phyloP scores from a whole-genome alignment of 2,329 filamentous ascomycete genomes.

The Didymella exigua region DNA sequence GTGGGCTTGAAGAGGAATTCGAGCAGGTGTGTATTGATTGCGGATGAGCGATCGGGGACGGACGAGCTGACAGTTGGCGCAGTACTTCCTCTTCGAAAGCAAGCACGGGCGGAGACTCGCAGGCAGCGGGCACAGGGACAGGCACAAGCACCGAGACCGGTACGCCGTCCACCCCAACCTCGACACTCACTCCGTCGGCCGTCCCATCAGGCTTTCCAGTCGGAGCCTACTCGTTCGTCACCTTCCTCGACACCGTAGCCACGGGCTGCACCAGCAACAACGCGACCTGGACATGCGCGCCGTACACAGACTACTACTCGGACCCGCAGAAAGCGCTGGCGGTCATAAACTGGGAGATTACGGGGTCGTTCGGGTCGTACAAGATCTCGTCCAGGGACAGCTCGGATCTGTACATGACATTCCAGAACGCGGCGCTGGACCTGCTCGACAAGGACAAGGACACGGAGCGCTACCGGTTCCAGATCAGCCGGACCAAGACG shows the following conservation, averaged over 20 bases:
- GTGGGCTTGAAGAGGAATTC: conserved; percentile 50
- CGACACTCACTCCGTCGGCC: conserved; percentile 24
- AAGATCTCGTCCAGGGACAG: conserved; percentile 60
- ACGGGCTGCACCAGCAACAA: conserved; percentile 65
- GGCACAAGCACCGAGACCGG: conserved; percentile 12
- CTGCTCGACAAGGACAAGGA: conserved; percentile 56
- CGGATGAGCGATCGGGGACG: accelerated
- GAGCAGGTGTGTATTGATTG: conserved; percentile 25
- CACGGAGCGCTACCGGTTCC: conserved; percentile 65
- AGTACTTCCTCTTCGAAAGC: conserved; percentile 9
- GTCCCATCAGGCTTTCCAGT: conserved; percentile 59
- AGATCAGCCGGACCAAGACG: conserved; percentile 58
- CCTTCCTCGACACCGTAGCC: conserved; percentile 60
- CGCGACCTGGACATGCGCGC: conserved; percentile 67
- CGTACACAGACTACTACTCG: conserved; percentile 58
- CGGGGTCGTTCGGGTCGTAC: conserved; percentile 49
- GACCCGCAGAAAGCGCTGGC: conserved; percentile 51
- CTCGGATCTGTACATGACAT: conserved; percentile 62
- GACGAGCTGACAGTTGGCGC: conserved; percentile 6
- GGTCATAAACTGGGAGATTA: conserved; percentile 68
- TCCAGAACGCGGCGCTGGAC: conserved; percentile 59
- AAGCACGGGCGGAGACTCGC: conserved; percentile 3
- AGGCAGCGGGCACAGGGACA: conserved; percentile 11
- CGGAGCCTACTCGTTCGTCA: conserved; percentile 66
- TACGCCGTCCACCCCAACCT: conserved; percentile 19